Evolutionary conservation across 1,139 yeast genomes (phyloP).

Genomic region (Sugiyamaella paludigena): DNA sequence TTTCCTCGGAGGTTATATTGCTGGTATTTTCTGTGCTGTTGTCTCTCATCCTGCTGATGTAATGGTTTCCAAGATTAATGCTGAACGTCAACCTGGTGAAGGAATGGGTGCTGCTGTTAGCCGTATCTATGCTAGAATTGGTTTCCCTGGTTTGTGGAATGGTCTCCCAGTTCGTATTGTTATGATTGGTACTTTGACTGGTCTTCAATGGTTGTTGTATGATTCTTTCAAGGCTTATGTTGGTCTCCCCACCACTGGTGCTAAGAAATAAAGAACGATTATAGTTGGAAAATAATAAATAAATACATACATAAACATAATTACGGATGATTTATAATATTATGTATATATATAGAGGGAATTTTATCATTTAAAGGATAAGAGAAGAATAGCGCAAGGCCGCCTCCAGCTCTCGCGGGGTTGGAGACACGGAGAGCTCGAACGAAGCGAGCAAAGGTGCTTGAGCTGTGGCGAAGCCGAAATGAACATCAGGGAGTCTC

Average conservation of each 20-base stretch:
- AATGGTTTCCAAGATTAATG: conserved; percentile 88
- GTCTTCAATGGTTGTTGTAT: conserved; percentile 93
- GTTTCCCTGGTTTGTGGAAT: conserved; percentile 89
- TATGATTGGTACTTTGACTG: conserved; percentile 96
- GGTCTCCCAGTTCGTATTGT: conserved; percentile 91
- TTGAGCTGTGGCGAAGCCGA: too few relatives aligned
- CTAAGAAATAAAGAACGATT: conserved; percentile 4
- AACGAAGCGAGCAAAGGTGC: too few relatives aligned
- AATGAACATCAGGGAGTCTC: too few relatives aligned
- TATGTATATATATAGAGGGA: too few relatives aligned
- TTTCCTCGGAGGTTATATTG: conserved; percentile 90
- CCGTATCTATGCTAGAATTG: conserved; percentile 76
- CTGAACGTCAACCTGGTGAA: conserved; percentile 68
- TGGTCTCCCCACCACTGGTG: conserved; percentile 88
- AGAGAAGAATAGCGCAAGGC: too few relatives aligned
- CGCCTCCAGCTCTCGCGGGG: too few relatives aligned
- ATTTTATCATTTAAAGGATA: too few relatives aligned
- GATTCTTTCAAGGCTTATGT: conserved; percentile 89
- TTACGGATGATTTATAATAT: too few relatives aligned
- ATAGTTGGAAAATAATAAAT: too few relatives aligned
- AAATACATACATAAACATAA: too few relatives aligned
- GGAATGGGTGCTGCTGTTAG: conserved; percentile 61
- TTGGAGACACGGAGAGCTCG: too few relatives aligned
- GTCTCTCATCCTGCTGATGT: conserved; percentile 98
- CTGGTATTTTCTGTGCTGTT: conserved; percentile 92